Evolutionary conservation across 345 rosid species (phyloP).

Genomic region (Gossypium anomalum): DNA sequence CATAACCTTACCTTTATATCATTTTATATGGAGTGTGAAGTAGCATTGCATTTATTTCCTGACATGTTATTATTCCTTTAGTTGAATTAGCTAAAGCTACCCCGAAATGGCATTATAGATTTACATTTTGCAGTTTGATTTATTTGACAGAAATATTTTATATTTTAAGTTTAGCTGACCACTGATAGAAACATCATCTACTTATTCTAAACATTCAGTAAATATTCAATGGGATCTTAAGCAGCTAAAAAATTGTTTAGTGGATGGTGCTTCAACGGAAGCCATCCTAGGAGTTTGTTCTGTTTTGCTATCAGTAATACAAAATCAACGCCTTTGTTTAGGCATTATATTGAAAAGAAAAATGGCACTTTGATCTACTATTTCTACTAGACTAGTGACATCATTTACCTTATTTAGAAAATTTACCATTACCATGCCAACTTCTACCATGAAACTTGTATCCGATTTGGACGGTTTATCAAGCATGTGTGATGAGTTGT

Average conservation of each 20-base stretch:
- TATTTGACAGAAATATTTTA: background rate
- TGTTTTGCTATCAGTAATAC: background rate
- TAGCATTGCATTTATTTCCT: background rate
- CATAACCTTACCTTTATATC: background rate
- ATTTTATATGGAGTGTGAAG: background rate
- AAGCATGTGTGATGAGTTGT: background rate
- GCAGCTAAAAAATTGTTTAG: background rate
- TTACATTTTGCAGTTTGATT: background rate
- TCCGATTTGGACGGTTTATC: background rate
- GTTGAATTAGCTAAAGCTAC: background rate
- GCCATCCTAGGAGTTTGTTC: background rate
- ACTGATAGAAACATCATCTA: background rate
- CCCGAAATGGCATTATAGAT: background rate
- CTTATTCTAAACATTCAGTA: background rate
- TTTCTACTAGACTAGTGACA: constrained; percentile 4
- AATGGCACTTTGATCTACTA: background rate
- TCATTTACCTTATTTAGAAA: background rate
- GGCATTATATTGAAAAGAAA: background rate
- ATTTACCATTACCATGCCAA: background rate
- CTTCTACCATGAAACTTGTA: background rate
- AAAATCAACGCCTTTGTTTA: background rate
- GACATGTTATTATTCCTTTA: background rate
- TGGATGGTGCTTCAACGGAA: background rate
- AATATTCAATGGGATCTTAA: background rate
- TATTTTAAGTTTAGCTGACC: background rate